These are phyloP conservation scores for Petunia secreta DNA, from an alignment of 257 asterid genomes.

Conservation along the genomic window DNA sequence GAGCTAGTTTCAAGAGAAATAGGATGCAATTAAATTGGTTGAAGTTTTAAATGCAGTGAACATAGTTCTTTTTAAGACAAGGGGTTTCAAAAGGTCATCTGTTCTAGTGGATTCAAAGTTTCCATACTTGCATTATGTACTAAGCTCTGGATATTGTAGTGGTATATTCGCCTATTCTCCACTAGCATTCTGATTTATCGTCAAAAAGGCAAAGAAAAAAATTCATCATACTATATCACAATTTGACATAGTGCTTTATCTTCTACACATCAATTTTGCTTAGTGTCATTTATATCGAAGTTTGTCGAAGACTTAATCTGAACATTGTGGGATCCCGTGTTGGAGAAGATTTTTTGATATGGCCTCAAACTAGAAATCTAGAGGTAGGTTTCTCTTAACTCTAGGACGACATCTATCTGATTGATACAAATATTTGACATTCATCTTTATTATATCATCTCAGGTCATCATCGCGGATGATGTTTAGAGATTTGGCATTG, in stretches of 20 bases:
- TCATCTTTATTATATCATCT: too few relatives aligned
- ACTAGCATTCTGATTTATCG: neutral
- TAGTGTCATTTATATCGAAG: constrained; percentile 88
- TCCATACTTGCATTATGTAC: constrained; percentile 76
- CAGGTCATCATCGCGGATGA: too few relatives aligned
- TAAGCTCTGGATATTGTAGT: constrained; percentile 67
- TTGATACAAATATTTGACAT: too few relatives aligned
- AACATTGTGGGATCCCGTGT: constrained; percentile 89
- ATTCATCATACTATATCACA: neutral
- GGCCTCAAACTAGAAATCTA: constrained; percentile 88
- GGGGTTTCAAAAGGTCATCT: constrained; percentile 77
- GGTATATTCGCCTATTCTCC: constrained; percentile 45
- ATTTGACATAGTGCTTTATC: constrained; percentile 27
- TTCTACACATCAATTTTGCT: constrained; percentile 74
- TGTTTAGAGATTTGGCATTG: too few relatives aligned
- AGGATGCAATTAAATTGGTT: constrained; percentile 59
- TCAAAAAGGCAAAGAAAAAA: neutral
- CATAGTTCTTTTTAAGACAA: constrained; percentile 64
- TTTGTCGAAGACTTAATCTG: constrained; percentile 82
- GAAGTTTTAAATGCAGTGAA: constrained; percentile 86
- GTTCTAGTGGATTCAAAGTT: constrained; percentile 70
- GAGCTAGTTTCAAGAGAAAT: constrained; percentile 81
- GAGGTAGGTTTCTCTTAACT: constrained; percentile 56
- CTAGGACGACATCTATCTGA: neutral
- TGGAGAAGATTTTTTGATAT: constrained; percentile 39